Evolutionary conservation across 148 eudicot species (phyloP), one percentile per base, ranked within the genome.

Genomic region (Chenopodium suecicum): DNA sequence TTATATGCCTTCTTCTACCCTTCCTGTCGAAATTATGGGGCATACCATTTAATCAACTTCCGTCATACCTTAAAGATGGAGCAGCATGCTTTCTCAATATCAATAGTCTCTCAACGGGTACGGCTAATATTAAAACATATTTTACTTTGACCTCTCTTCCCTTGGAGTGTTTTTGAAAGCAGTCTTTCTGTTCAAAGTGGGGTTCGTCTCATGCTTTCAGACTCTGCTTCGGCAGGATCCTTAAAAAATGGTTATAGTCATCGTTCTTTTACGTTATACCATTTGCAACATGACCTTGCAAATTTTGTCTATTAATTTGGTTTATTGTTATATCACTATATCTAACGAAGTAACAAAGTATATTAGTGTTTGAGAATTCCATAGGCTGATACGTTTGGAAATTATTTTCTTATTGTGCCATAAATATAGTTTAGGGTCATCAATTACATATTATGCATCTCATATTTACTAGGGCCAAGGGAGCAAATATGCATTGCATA

Each of bases 11-110:
- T 84, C 98, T 96, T 75, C 90, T 94, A 68, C 98, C 99, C 37
- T 94, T 94, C 74, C 83, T 96, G 86, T 96, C 99, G 54, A 96
- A 90, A 85, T 80, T 96, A 81, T 96, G 95, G 98, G 99, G 99
- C 52, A 90, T 96, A 85, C 99, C 99, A 72, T 96, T 94, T 88
- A 52, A 41, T 88, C 97, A 92, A 82, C 86, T 94, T 82, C 98
- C 97, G 25, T 87, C 85, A 79, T 96, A 96, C 88, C 90, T 96
- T 70, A 92, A 83, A 82, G 97, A 92, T 82, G 98, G 99, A 80
- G 95, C 99, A n/a, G 99, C 95, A 74, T 96, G 99, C 87, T 96
- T 96, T 87, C 87, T 96, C 77, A 96, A 94, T 86, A 58, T 85
- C 48, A 91, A 91, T 80, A 81, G 91, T 83, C 76, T 91, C 77